phyloP scores from a whole-genome alignment of 768 basidiomycete species.

The Mycena vitilis region DNA sequence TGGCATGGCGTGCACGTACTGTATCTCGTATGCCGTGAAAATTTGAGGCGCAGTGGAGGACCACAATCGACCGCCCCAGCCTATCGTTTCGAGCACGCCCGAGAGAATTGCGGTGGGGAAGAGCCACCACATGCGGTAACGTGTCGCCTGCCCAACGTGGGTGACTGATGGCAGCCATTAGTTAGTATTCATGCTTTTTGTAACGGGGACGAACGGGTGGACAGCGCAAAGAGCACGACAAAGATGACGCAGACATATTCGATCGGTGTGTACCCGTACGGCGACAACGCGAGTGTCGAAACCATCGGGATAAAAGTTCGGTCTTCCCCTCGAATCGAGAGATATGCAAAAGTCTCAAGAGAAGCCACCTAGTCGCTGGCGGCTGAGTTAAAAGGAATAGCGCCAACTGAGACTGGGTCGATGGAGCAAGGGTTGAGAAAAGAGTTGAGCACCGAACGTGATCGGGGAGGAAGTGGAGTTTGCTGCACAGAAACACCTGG shows the following conservation, averaged over 20 bases:
- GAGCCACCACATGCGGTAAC: slow-evolving; percentile 53
- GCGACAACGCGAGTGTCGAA: slow-evolving; percentile 10
- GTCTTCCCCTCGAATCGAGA: no score
- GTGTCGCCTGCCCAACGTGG: slow-evolving; percentile 48
- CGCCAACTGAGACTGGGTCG: no score
- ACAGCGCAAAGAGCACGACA: slow-evolving; percentile 46
- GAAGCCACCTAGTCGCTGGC: no score
- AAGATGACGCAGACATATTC: slow-evolving; percentile 50
- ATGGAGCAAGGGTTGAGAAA: no score
- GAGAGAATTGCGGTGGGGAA: slow-evolving; percentile 50
- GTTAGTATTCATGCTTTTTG: not conserved
- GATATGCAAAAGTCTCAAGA: no score
- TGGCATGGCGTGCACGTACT: slow-evolving; percentile 44
- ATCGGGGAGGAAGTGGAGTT: no score
- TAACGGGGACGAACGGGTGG: slow-evolving; percentile 6
- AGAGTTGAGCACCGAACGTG: no score
- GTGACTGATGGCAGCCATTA: slow-evolving; percentile 40
- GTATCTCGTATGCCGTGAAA: slow-evolving; percentile 53
- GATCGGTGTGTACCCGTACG: slow-evolving; percentile 53
- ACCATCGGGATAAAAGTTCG: no score
- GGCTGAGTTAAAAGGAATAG: no score
- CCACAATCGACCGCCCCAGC: slow-evolving; percentile 58
- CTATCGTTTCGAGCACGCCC: slow-evolving; percentile 52
- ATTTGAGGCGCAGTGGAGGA: slow-evolving; percentile 29
- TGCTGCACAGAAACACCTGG: no score